Base-by-base conservation (phyloP, 2,329 filamentous ascomycete genomes). In the Fonsecaea erecta region DNA sequence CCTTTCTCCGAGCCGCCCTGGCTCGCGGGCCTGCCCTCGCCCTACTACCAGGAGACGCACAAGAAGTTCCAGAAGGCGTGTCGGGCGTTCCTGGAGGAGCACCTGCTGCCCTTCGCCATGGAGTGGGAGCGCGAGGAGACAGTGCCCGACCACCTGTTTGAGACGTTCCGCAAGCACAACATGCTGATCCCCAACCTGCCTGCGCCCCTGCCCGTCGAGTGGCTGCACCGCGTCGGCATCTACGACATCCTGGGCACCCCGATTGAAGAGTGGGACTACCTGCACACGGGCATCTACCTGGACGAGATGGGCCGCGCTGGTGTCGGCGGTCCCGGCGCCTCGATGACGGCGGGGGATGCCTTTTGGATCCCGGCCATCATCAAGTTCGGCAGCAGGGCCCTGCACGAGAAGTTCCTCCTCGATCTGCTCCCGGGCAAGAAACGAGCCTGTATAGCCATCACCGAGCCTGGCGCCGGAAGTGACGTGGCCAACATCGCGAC, bases 1-100 rank as follows among this genome's bases (percentile, higher is more conserved):
- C 90, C 90, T 57, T 91, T 92, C 78, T 87, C 88, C 4, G 90
- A 93, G 71, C 90, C 90, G 1, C 84, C 89, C 1, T 92, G 88
- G 78, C 82, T 92, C 53, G 82, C 81, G 71, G 89, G 89, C 59
- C 80, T 91, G 2, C 90, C 90, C 0, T 90, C 88, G 0, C 86
- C 90, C 12, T 90, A 91, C 79, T 90, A 90, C 79, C 88, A 84
- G 26, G 81, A 84, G 2, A 86, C 86, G 3, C 89, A 92, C 74
- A 79, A 81, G 14, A 79, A 78, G 73, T 91, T 88, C 81, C 90
- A 93, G 74, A 85, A 86, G 74, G 85, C 84, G 68, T 88, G 88
- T 73, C 87, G 88, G 37, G 83, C 81, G 5, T 92, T 92, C 74
- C 80, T 90, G 52, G 81, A 84, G 56, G 81, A 90, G 71, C 80